Conservation (phyloP, 108 stramenopile species). For the Discostella stelligeroides region DNA sequence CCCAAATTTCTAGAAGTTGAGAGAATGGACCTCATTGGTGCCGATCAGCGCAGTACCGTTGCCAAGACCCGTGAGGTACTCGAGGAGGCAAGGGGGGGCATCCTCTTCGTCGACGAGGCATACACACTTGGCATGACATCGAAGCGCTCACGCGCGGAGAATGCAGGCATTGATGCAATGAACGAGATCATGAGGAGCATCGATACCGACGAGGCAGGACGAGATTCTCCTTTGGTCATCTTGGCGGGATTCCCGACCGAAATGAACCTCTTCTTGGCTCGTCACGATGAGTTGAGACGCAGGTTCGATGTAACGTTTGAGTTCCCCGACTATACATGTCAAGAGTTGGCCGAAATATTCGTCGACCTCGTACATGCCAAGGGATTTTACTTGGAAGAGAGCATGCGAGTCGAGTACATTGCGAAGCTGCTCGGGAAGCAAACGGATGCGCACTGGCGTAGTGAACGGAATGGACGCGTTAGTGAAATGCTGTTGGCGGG, state of each 20-base stretch:
- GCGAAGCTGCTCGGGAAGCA: slow-evolving; percentile 68
- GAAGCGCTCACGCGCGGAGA: slow-evolving; percentile 68
- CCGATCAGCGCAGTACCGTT: slow-evolving; percentile 74
- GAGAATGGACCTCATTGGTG: slow-evolving; percentile 84
- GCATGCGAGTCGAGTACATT: slow-evolving; percentile 56
- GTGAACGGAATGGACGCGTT: slow-evolving; percentile 86
- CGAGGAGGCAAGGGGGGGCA: slow-evolving; percentile 86
- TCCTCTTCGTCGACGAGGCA: slow-evolving; percentile 92
- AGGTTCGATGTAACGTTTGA: slow-evolving; percentile 82
- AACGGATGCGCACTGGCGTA: slow-evolving; percentile 76
- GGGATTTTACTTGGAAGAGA: slow-evolving; percentile 81
- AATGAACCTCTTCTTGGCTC: slow-evolving; percentile 80
- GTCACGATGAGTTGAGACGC: slow-evolving; percentile 71
- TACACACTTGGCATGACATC: slow-evolving; percentile 87
- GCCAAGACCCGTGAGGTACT: slow-evolving; percentile 87
- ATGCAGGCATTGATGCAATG: slow-evolving; percentile 73
- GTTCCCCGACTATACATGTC: slow-evolving; percentile 88
- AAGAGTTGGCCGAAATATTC: slow-evolving; percentile 81
- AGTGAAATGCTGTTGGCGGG: slow-evolving; percentile 87
- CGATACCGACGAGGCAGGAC: slow-evolving; percentile 64
- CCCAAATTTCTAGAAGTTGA: slow-evolving; percentile 91
- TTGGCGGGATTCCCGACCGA: slow-evolving; percentile 89
- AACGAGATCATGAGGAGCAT: slow-evolving; percentile 76
- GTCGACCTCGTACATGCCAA: slow-evolving; percentile 81
- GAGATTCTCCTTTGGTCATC: slow-evolving; percentile 76